These are phyloP conservation scores for Pneumocystis jirovecii DNA, from an alignment of 1,139 yeast genomes.

Conservation along the genomic window DNA sequence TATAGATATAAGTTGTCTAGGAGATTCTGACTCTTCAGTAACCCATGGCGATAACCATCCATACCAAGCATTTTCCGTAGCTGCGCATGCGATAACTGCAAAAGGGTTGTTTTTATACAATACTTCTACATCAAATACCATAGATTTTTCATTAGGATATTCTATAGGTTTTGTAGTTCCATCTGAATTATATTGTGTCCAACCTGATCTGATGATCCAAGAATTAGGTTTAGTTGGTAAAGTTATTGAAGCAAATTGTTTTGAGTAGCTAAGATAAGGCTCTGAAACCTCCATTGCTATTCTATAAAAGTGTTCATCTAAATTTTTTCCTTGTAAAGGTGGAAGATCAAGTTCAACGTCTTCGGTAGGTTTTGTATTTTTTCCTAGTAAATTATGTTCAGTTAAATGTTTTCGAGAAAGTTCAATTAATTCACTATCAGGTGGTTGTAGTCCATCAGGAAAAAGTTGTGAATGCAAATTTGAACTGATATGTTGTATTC, in stretches of 20 bases:
- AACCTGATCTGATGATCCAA: constrained; percentile 57
- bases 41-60: constrained; percentile 87
- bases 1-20: constrained; percentile 63
- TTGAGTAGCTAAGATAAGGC: constrained; percentile 43
- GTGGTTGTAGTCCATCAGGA: constrained; percentile 25
- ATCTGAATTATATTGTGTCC: constrained; percentile 48
- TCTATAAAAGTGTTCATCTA: constrained; percentile 75
- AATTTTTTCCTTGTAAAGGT: constrained; percentile 43
- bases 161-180: constrained; percentile 1
- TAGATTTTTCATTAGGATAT: constrained; percentile 45
- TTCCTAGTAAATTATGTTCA: constrained; percentile 58
- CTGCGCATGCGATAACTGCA: constrained; percentile 74
- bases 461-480: constrained; percentile 48
- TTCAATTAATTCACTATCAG: constrained; percentile 31
- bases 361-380: constrained; percentile 48
- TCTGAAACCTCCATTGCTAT: constrained; percentile 47
- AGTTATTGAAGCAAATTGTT: constrained; percentile 26
- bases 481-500: constrained; percentile 55
- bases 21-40: constrained; percentile 35
- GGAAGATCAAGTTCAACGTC: constrained; percentile 60
- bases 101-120: constrained; percentile 59
- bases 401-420: constrained; percentile 49
- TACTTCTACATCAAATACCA: constrained; percentile 85
- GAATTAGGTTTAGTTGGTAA: constrained; percentile 36
- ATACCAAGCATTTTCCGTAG: constrained; percentile 71